A percentile compares a stretch with the other conserved stretches of the same genome.
phyloP scores from a whole-genome alignment of 2,329 filamentous ascomycete species.

The Hawksworthiomyces lignivorus region DNA sequence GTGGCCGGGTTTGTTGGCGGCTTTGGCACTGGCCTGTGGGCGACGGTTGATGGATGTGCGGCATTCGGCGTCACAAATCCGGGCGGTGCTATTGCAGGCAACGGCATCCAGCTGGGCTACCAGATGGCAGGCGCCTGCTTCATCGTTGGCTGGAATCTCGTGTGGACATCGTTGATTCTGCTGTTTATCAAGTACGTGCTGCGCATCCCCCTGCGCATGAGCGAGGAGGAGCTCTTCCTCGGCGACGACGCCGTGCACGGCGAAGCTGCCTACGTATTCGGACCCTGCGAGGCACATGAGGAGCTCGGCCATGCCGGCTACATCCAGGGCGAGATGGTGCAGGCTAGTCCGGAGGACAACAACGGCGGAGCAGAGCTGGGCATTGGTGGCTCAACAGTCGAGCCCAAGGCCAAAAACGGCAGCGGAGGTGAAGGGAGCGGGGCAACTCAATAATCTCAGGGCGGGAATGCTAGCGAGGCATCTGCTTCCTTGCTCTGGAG shows the following conservation, averaged over 20 bases:
- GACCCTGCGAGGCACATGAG: slow-evolving; percentile 18
- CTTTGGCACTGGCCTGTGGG: slow-evolving; percentile 38
- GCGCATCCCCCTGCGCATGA: slow-evolving; percentile 39
- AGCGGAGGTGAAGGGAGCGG: neutral
- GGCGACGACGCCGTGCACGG: slow-evolving; percentile 42
- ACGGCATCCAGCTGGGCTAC: slow-evolving; percentile 40
- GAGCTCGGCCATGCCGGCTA: slow-evolving; percentile 15
- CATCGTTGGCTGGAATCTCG: slow-evolving; percentile 41
- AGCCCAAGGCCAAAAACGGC: slow-evolving; percentile 15
- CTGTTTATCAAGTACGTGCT: slow-evolving; percentile 42
- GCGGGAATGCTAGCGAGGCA: too few species aligned
- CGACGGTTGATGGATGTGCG: slow-evolving; percentile 35
- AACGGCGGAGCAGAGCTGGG: slow-evolving; percentile 13
- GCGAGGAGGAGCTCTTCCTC: slow-evolving; percentile 34
- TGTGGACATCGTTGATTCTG: slow-evolving; percentile 42
- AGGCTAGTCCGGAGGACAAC: neutral
- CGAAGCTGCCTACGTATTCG: slow-evolving; percentile 34
- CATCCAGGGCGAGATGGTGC: slow-evolving; percentile 18
- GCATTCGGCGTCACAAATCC: slow-evolving; percentile 36
- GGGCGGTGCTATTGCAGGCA: slow-evolving; percentile 42
- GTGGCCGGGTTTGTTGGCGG: slow-evolving; percentile 38
- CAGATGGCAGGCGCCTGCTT: slow-evolving; percentile 42
- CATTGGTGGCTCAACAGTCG: slow-evolving; percentile 14
- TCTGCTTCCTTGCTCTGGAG: too few species aligned
- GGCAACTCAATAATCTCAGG: too few species aligned